Evolutionary conservation across 2,329 filamentous ascomycete species (phyloP).

Genomic region (Pestalotiopsis sp.): DNA sequence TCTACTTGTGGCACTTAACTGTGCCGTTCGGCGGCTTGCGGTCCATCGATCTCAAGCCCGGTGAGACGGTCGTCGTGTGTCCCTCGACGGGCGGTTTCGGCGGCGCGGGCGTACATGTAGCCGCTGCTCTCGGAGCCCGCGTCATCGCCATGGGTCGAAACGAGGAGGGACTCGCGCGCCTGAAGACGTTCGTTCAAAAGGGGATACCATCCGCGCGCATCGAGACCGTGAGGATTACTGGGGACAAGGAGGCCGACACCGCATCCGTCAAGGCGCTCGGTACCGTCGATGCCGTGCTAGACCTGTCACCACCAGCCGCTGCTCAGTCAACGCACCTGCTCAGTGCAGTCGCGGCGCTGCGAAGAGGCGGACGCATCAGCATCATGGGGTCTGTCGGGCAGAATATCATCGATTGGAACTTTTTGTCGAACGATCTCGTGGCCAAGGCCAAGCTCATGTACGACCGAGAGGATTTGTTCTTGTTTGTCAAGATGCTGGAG

Average conservation of each 20-base stretch:
- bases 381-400: slow-evolving; percentile 30
- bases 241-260: slow-evolving; percentile 40
- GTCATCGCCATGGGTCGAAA: slow-evolving; percentile 55
- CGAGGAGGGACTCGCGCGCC: slow-evolving; percentile 32
- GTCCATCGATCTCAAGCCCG: slow-evolving; percentile 43
- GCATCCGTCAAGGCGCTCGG: slow-evolving; percentile 26
- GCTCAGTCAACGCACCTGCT: slow-evolving; percentile 42
- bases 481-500: slow-evolving; percentile 46
- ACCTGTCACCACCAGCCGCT: slow-evolving; percentile 46
- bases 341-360: slow-evolving; percentile 35
- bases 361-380: slow-evolving; percentile 36
- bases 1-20: slow-evolving; percentile 35
- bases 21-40: slow-evolving; percentile 50
- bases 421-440: slow-evolving; percentile 36
- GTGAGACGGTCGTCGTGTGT: slow-evolving; percentile 47
- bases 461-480: slow-evolving; percentile 38
- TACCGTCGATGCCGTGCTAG: slow-evolving; percentile 45
- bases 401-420: slow-evolving; percentile 20
- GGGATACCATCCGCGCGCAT: slow-evolving; percentile 28
- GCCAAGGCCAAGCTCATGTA: slow-evolving; percentile 50
- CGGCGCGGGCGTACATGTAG: slow-evolving; percentile 45
- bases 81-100: slow-evolving; percentile 52
- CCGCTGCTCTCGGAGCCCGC: slow-evolving; percentile 49
- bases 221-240: slow-evolving; percentile 43
- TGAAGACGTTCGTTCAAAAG: slow-evolving; percentile 31